These are phyloP conservation scores for Aspergillus sp. DNA, from an alignment of 2,329 filamentous ascomycete genomes.

Conservation along the genomic window DNA sequence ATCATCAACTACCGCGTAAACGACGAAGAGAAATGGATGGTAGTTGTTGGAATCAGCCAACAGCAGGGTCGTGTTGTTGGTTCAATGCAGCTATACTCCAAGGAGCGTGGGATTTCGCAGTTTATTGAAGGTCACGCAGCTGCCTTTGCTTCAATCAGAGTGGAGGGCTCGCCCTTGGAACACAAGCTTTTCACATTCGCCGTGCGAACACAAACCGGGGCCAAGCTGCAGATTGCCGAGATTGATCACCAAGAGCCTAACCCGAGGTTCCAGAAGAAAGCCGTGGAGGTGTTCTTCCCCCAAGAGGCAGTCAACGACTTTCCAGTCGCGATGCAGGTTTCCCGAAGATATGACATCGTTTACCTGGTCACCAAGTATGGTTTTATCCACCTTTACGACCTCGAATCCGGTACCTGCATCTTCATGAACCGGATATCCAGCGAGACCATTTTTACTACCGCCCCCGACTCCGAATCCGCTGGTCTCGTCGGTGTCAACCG, in stretches of 20 bases:
- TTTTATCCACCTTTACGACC: slow-evolving; percentile 97
- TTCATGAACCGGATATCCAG: slow-evolving; percentile 99
- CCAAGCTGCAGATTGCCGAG: slow-evolving; percentile 96
- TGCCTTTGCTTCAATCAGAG: slow-evolving; percentile 83
- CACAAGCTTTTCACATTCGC: slow-evolving; percentile 98
- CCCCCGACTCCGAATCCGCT: slow-evolving; percentile 77
- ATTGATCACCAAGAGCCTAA: slow-evolving; percentile 92
- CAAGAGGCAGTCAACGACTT: slow-evolving; percentile 95
- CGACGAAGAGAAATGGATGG: slow-evolving; percentile 97
- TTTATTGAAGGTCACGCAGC: slow-evolving; percentile 97
- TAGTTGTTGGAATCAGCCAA: slow-evolving; percentile 92
- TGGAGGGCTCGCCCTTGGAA: slow-evolving; percentile 86
- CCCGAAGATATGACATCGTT: slow-evolving; percentile 93
- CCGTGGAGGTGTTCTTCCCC: slow-evolving; percentile 97
- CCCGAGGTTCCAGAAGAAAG: slow-evolving; percentile 89
- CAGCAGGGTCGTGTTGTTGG: slow-evolving; percentile 92
- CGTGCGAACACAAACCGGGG: slow-evolving; percentile 83
- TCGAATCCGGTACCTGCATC: slow-evolving; percentile 92
- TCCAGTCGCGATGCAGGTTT: slow-evolving; percentile 96
- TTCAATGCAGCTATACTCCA: slow-evolving; percentile 96
- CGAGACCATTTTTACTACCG: slow-evolving; percentile 97
- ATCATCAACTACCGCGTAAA: slow-evolving; percentile 99
- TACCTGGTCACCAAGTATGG: slow-evolving; percentile 99
- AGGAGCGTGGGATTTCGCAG: slow-evolving; percentile 94
- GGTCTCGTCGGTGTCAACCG: slow-evolving; percentile 96